Evolutionary conservation across 2,329 filamentous ascomycete species (phyloP).

Genomic region (Sclerotinia trifoliorum): DNA sequence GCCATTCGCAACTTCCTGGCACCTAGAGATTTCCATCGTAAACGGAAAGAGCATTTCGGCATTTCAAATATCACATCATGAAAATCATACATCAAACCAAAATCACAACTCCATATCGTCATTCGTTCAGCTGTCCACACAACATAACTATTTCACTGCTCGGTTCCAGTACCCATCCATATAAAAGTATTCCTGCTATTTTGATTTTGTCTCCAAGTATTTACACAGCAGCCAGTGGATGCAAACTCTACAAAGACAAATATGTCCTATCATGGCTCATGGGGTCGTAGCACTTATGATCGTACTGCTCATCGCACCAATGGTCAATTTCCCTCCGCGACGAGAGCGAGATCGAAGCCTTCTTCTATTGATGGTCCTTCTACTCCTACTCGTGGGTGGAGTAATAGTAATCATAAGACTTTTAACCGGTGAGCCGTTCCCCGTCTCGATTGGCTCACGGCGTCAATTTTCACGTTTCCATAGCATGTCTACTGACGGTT

Average conservation of each 20-base stretch:
- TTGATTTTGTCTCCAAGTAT: constrained; percentile 16
- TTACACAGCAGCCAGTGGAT: not conserved
- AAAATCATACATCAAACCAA: not conserved
- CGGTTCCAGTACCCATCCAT: not conserved
- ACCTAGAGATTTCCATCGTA: not conserved
- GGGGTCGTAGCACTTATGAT: constrained; percentile 4
- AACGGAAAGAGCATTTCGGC: not conserved
- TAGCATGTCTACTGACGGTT: not conserved
- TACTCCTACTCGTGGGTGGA: not conserved
- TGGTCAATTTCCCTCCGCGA: not conserved
- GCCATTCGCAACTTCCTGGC: constrained; percentile 1
- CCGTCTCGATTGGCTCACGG: not conserved
- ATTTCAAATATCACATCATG: not conserved
- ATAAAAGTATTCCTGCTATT: constrained; percentile 12
- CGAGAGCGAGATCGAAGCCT: constrained; percentile 13
- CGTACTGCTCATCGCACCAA: not conserved
- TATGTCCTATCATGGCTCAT: constrained; percentile 21
- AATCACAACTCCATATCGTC: not conserved
- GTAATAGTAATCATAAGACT: not conserved
- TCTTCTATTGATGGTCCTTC: not conserved
- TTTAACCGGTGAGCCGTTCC: constrained; percentile 2
- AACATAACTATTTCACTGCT: constrained; percentile 18
- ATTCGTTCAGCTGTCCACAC: constrained; percentile 1
- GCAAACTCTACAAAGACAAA: not conserved
- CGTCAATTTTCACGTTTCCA: no score